Percentiles rank a stretch among this genome's conserved stretches.
Conservation (phyloP, 139 green algal genomes). For the Pleodorina starrii region DNA sequence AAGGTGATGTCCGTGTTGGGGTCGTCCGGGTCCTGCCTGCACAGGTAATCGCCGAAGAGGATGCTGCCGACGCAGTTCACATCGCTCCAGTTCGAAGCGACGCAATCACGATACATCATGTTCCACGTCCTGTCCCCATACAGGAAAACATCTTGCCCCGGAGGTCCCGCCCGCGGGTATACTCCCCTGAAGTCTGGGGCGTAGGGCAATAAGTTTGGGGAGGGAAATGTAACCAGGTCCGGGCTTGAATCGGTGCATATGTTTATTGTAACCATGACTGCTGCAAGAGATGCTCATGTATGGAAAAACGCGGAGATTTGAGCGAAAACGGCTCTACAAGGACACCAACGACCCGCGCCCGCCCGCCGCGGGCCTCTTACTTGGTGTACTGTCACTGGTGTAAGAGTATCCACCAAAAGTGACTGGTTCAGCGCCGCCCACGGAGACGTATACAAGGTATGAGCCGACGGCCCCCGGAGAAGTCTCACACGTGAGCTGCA, state of each 20-base stretch:
- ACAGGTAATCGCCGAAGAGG: slow-evolving; percentile 40
- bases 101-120: neutral
- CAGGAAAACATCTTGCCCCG: neutral
- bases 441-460: slow-evolving; percentile 24
- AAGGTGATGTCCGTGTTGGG: neutral
- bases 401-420: slow-evolving; percentile 27
- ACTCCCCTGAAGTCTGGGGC: too few species aligned
- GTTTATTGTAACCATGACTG: too few species aligned
- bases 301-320: neutral
- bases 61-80: slow-evolving; percentile 17
- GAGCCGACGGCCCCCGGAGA: neutral
- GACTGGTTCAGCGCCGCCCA: neutral
- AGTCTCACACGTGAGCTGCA: slow-evolving; percentile 51
- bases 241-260: too few species aligned
- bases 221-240: too few species aligned
- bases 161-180: neutral
- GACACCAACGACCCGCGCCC: neutral
- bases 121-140: slow-evolving; percentile 15
- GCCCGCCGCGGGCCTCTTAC: neutral
- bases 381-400: slow-evolving; percentile 11
- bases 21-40: neutral
- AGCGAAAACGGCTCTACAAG: neutral
- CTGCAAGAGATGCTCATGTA: neutral
- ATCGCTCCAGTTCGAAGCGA: neutral
- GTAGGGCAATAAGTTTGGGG: too few species aligned